Percentiles rank a stretch among this genome's conserved stretches.
These are phyloP conservation scores for Suillus discolor DNA, from an alignment of 768 basidiomycete species.

Conservation along the genomic window DNA sequence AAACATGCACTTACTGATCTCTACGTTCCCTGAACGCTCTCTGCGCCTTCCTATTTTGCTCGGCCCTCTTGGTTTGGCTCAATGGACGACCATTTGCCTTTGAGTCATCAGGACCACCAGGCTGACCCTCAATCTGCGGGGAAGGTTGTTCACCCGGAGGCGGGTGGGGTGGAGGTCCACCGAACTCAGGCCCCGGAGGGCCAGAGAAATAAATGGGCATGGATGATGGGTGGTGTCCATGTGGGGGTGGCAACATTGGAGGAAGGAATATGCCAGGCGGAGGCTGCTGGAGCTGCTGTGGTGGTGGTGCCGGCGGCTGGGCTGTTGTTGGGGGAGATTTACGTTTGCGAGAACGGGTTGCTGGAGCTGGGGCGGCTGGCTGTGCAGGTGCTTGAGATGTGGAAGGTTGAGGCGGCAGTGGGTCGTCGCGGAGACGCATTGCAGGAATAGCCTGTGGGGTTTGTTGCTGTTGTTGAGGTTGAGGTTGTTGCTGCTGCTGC, in stretches of 20 bases:
- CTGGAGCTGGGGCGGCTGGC: conserved; percentile 13
- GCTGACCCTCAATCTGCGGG: conserved; percentile 28
- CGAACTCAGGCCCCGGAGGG: conserved; percentile 33
- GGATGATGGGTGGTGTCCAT: conserved; percentile 37
- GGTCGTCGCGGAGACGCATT: conserved; percentile 71
- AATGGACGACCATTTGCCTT: conserved; percentile 51
- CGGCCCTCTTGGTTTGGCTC: conserved; percentile 84
- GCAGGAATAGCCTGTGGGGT: conserved; percentile 22
- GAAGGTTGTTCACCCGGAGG: conserved; percentile 29
- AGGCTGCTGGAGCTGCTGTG: conserved; percentile 23
- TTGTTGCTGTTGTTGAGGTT: conserved; percentile 19
- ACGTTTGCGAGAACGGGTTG: conserved; percentile 57
- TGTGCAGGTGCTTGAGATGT: conserved; percentile 17
- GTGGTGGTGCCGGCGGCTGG: conserved; percentile 15
- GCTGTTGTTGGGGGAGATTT: conserved; percentile 58
- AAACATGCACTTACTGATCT: conserved; percentile 65
- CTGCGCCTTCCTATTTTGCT: conserved; percentile 94
- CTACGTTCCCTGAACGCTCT: conserved; percentile 88
- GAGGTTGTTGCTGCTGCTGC: conserved; percentile 30
- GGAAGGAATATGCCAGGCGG: conserved; percentile 7
- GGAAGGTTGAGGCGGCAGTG: conserved; percentile 21
- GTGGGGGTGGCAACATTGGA: conserved; percentile 20
- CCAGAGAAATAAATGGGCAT: conserved; percentile 21
- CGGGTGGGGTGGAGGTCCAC: conserved; percentile 29
- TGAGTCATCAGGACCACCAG: conserved; percentile 12